phyloP scores from a whole-genome alignment of 306 rosid species.

The Psophocarpus tetragonolobus region DNA sequence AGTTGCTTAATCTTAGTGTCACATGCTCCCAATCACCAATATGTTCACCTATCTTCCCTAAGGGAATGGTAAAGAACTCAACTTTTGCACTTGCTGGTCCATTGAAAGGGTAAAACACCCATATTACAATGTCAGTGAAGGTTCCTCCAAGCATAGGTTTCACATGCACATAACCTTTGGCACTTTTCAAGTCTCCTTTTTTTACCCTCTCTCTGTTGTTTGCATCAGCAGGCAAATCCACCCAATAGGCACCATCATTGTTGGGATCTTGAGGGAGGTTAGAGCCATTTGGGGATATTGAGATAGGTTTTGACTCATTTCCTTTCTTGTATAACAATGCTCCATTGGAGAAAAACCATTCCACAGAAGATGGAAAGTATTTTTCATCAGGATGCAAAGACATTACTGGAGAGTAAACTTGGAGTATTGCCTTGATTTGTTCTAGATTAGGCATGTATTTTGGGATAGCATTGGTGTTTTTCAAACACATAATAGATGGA shows the following conservation, averaged over 20 bases:
- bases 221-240: slow-evolving; percentile 59
- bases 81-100: slow-evolving; percentile 75
- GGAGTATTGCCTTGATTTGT: slow-evolving; percentile 54
- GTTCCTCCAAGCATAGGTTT: slow-evolving; percentile 80
- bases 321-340: slow-evolving; percentile 55
- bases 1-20: slow-evolving; percentile 77
- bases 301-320: slow-evolving; percentile 48
- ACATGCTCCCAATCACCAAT: slow-evolving; percentile 90
- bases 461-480: slow-evolving; percentile 41
- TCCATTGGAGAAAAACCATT: slow-evolving; percentile 73
- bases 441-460: slow-evolving; percentile 54
- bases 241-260: slow-evolving; percentile 71
- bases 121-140: slow-evolving; percentile 65
- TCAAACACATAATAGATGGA: slow-evolving; percentile 56
- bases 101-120: slow-evolving; percentile 85
- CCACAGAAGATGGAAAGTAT: slow-evolving; percentile 64
- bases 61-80: slow-evolving; percentile 31
- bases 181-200: slow-evolving; percentile 52
- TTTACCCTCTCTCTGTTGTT: slow-evolving; percentile 56
- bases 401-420: slow-evolving; percentile 58
- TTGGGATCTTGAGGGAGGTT: slow-evolving; percentile 74
- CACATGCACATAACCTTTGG: slow-evolving; percentile 51
- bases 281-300: slow-evolving; percentile 49
- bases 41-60: slow-evolving; percentile 75
- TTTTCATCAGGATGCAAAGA: slow-evolving; percentile 65